Evolutionary conservation across 1,139 yeast genomes (phyloP), one percentile per base, ranked within the genome.

Genomic region (Saccharomyces pastorianus): DNA sequence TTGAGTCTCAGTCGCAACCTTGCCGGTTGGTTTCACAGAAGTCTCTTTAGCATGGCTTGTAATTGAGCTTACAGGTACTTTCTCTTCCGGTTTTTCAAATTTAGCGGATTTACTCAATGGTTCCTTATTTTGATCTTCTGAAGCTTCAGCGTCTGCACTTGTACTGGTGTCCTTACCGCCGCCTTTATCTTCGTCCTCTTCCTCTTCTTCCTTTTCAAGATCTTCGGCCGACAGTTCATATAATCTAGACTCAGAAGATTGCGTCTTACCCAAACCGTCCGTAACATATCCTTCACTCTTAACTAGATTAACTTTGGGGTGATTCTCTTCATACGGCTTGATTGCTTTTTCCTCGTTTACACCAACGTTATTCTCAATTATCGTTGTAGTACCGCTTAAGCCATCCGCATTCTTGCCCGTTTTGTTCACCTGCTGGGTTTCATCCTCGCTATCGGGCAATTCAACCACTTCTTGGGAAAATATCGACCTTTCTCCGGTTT

Each of bases 401-500:
- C 7, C 44, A 20, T 38, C 44, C 20, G 20, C n/a, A 38, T 38
- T 38, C n/a, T 38, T 38, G 44, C n/a, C 25, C 11, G 20, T 38
- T 20, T 38, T 38, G 26, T 4, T 13, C 25, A 20, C n/a, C 25
- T 38, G 25, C n/a, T 38, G 44, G 13, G 23, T 25, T 47, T 58
- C 58, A 29, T 61, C 59, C 47, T 59, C 61, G 48, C 61, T 58
- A 13, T 63, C 65, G 48, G 58, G 63, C 44, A 66, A 46, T 47
- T 61, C 64, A 13, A 61, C 57, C 27, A 62, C 58, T 47, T 64
- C 67, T 51, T 70, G 70, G 32, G 72, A 66, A 6, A 72, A 62
- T 48, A 72, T 66, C 44, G 61, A 63, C 47, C 67, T 70, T 57
- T 72, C 75, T 28, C 75, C 74, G 4, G 76, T 70, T 42, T 65